Evolutionary conservation across 768 basidiomycete species (phyloP), one percentile per base, ranked within the genome.

Genomic region (Calvatia gigantea): DNA sequence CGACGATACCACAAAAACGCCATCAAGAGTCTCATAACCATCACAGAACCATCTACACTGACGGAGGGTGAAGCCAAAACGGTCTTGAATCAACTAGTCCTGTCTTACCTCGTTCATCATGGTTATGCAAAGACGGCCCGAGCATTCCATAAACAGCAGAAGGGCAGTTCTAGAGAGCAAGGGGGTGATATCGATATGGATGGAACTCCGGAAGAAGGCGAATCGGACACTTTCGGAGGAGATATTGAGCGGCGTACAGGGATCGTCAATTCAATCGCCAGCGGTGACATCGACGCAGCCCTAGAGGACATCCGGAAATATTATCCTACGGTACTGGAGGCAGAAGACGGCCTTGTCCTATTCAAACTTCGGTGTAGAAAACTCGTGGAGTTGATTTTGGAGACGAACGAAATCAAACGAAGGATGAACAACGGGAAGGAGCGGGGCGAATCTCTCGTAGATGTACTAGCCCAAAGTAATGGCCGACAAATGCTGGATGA

Each of bases 361-460:
- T 89, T 94, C 75, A 90, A 89, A 67, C 70, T 95, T 61, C 81
- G 86, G 23, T 91, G 91, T 70, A 80, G 91, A 62, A 90, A 87
- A 69, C 92, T 94, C 63, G 84, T 94, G 42, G 92, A 94, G 68
- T 78, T 92, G 27, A 80, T 91, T 12, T 64, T 92, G 61, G 82
- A 85, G 60, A 84, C 89, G 8, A 78, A 83, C 4, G 87, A 86
- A 58, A 71, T 87, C 58, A 82, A 84, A 73, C 86, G 87, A 70
- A 77, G 72, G 61, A 79, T 84, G 72, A 76, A 76, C 56, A 69
- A 66, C 28, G 71, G 65, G 43, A 63, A 61, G 49, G 57, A 71
- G 62, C 56, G 62, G 60, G 66, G 70, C 48, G 54, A 51, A 14
- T 50, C 47, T 37, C 65, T 65, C 42, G 65, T 67, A 35, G 76